Conservation (phyloP, 2,329 filamentous ascomycete genomes). For the Aspergillus sp. region DNA sequence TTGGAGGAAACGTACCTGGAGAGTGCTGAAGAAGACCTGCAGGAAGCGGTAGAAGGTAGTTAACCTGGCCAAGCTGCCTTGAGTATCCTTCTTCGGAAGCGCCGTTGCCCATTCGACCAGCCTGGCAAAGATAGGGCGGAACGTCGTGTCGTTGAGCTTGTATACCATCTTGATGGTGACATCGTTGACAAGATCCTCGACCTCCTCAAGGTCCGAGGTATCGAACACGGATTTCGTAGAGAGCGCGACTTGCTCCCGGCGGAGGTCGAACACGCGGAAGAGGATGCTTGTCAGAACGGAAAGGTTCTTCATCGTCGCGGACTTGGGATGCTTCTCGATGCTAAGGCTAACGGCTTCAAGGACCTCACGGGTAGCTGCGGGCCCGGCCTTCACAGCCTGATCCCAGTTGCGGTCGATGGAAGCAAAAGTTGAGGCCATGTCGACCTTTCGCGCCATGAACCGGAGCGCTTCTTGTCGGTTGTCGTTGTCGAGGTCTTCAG, state of each 20-base stretch:
- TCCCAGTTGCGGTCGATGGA: slow-evolving; percentile 72
- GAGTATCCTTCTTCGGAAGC: slow-evolving; percentile 61
- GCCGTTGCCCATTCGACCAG: slow-evolving; percentile 78
- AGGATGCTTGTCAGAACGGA: slow-evolving; percentile 64
- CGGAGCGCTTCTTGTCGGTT: slow-evolving; percentile 69
- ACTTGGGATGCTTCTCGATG: slow-evolving; percentile 76
- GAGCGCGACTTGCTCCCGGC: slow-evolving; percentile 38
- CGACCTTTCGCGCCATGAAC: slow-evolving; percentile 73
- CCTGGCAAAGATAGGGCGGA: slow-evolving; percentile 85
- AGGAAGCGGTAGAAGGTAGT: slow-evolving; percentile 82
- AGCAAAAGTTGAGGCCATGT: slow-evolving; percentile 73
- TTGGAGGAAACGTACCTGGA: slow-evolving; percentile 56
- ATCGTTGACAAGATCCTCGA: slow-evolving; percentile 67
- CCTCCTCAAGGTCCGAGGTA: slow-evolving; percentile 49
- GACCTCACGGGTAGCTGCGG: slow-evolving; percentile 66
- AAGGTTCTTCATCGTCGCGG: slow-evolving; percentile 73
- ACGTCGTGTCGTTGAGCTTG: slow-evolving; percentile 92
- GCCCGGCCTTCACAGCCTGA: slow-evolving; percentile 61
- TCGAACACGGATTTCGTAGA: slow-evolving; percentile 42
- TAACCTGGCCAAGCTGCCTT: slow-evolving; percentile 61
- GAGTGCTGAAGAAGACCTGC: slow-evolving; percentile 73
- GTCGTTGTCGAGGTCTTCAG: slow-evolving; percentile 61
- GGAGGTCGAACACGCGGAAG: slow-evolving; percentile 53
- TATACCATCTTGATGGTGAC: slow-evolving; percentile 86
- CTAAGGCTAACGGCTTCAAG: slow-evolving; percentile 68